Evolutionary conservation across 2,329 filamentous ascomycete genomes (phyloP), one percentile per base, ranked within the genome.

Genomic region (Pseudogymnoascus sp.): DNA sequence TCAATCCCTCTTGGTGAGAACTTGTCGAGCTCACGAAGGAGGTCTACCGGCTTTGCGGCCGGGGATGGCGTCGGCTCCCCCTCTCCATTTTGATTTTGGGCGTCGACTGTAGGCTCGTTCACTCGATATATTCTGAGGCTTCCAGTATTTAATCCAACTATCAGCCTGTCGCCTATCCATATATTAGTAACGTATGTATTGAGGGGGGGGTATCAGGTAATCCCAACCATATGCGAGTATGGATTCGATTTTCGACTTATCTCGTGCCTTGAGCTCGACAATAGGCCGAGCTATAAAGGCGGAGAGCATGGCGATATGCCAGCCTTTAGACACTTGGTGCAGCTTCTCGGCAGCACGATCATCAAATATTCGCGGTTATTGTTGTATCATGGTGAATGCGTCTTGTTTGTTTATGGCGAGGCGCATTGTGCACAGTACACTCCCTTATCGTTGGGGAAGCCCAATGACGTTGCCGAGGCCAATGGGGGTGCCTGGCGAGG

Each of bases 231-330:
- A 91, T 65, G 93, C 91, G 58, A 97, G 83, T 68, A 99, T 91
- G 59, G 91, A 94, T 78, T 99, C 94, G 77, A 99, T 96, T 81
- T 89, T 94, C 68, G 91, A 95, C 81, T 95, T 97, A 84, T 97
- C 93, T 76, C 91, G 88, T 76, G 87, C 87, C 79, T 90, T 92
- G 71, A 99, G 89, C 89, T 99, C 94, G 81, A 97, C 90, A 75
- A 99, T 93, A 67, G 92, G 90, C 73, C 91, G 90, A 79, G 94
- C 92, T 70, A 90, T 96, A 79, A 99, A 99, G 74, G 94, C 94
- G 77, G 93, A 95, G 77, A 99, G 88, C 94, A 97, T 97, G 76
- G 80, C 81, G 75, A 64, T 25, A 33, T 55, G 48, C 48, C 48
- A 55, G 48, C 48, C 29, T 55, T 55, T 33, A 33, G 21, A 33